phyloP scores from a whole-genome alignment of 2,329 filamentous ascomycete species.

The Orbilia ellipsospora region DNA sequence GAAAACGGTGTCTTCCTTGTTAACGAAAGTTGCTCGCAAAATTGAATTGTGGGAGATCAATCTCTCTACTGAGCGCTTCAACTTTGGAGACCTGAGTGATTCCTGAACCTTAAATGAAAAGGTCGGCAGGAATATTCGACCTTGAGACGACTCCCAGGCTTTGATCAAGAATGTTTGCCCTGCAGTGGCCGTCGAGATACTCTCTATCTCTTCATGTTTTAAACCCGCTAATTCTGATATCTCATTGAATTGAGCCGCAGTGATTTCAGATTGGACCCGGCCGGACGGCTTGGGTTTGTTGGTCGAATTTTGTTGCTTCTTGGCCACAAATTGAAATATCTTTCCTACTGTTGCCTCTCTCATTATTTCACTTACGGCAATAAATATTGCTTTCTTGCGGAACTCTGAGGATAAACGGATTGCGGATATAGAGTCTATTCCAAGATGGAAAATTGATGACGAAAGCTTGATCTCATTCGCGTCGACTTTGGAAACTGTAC shows the following conservation, averaged over 20 bases:
- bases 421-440: constrained; percentile 89
- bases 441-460: constrained; percentile 81
- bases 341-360: constrained; percentile 72
- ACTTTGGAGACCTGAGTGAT: constrained; percentile 60
- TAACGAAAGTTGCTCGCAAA: constrained; percentile 75
- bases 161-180: constrained; percentile 85
- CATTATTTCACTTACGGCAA: constrained; percentile 78
- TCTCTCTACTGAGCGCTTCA: constrained; percentile 72
- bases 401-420: constrained; percentile 83
- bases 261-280: constrained; percentile 59
- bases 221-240: constrained; percentile 11
- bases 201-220: constrained; percentile 65
- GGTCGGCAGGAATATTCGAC: constrained; percentile 76
- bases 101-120: constrained; percentile 72
- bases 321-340: constrained; percentile 68
- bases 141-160: constrained; percentile 76
- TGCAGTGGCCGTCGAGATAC: constrained; percentile 75
- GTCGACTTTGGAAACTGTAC: constrained; percentile 70
- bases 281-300: constrained; percentile 51
- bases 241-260: constrained; percentile 61
- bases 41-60: constrained; percentile 71
- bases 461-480: constrained; percentile 69
- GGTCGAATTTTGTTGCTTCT: constrained; percentile 36
- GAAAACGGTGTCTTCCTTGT: constrained; percentile 64
- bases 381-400: constrained; percentile 70